Percentiles rank a stretch among this genome's conserved stretches.
Evolutionary conservation across 768 basidiomycete species (phyloP).

Genomic region (Rhodosporidiobolus odoratus): DNA sequence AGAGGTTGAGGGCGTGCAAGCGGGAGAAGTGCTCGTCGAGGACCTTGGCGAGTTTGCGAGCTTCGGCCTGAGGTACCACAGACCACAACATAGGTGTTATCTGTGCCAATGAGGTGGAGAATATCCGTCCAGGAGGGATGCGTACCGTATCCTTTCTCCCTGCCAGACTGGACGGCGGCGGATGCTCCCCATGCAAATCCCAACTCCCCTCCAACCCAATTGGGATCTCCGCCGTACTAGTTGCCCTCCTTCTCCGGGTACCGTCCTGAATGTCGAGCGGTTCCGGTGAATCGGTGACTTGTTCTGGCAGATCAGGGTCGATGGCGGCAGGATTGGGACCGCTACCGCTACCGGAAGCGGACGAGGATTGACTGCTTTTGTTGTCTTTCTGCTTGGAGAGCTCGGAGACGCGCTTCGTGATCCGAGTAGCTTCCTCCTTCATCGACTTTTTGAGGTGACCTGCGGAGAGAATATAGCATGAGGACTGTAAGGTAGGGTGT

Average conservation of each 20-base stretch:
- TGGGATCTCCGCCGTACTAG: conserved; percentile 49
- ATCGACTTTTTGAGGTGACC: conserved; percentile 52
- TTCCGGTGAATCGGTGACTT: conserved; percentile 35
- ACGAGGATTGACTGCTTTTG: conserved; percentile 33
- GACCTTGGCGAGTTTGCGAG: conserved; percentile 27
- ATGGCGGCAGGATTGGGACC: conserved; percentile 20
- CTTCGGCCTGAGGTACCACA: conserved; percentile 28
- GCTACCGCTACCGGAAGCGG: background rate
- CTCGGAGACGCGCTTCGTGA: conserved; percentile 53
- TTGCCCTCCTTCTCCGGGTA: conserved; percentile 35
- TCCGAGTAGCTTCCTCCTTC: conserved; percentile 58
- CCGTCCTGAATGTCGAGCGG: conserved; percentile 41
- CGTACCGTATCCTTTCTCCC: conserved; percentile 71
- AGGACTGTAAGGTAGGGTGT: background rate
- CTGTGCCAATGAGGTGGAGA: background rate
- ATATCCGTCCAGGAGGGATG: background rate
- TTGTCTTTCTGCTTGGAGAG: conserved; percentile 43
- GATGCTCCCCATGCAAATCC: conserved; percentile 75
- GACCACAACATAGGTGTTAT: too few species aligned
- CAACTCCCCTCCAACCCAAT: conserved; percentile 61
- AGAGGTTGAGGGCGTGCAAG: conserved; percentile 27
- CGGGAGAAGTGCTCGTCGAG: conserved; percentile 35
- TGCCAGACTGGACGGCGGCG: conserved; percentile 87
- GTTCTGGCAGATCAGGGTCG: conserved; percentile 21
- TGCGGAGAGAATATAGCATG: background rate